Percentiles rank a stretch among this genome's conserved stretches.
Conservation (phyloP, 2,329 filamentous ascomycete genomes). For the Aspergillus sp. region DNA sequence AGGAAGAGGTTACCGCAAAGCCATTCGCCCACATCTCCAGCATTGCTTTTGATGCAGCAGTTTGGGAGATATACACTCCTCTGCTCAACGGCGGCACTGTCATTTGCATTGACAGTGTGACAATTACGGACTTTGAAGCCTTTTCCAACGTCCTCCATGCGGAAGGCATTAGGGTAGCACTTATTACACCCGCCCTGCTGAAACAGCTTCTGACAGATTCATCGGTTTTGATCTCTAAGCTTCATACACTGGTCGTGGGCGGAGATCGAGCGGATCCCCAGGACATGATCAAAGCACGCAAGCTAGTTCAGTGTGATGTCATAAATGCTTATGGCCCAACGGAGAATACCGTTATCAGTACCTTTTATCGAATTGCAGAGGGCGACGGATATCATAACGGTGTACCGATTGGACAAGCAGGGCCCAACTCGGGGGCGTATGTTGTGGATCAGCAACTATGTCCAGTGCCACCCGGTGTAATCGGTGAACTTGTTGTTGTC, state of each 20-base stretch:
- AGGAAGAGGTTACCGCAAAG: not conserved
- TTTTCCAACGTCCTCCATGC: not conserved
- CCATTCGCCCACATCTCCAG: not conserved
- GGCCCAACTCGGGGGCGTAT: not conserved
- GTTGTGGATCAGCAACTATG: not conserved
- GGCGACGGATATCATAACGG: not conserved
- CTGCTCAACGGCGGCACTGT: conserved; percentile 5
- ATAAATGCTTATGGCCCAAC: conserved; percentile 5
- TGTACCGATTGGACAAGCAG: not conserved
- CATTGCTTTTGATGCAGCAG: conserved; percentile 1
- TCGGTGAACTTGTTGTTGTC: conserved; percentile 5
- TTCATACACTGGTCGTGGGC: conserved; percentile 3
- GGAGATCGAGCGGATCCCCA: conserved; percentile 8
- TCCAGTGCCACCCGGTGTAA: not conserved
- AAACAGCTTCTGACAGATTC: not conserved
- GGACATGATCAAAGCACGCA: not conserved
- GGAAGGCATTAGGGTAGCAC: not conserved
- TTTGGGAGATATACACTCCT: not conserved
- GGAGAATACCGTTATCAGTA: not conserved
- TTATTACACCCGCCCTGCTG: conserved; percentile 1
- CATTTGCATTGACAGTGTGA: not conserved
- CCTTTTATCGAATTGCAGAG: not conserved
- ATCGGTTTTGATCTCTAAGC: not conserved
- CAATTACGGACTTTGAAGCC: not conserved
- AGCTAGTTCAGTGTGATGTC: not conserved